These are phyloP conservation scores for Diaporthe ampelina DNA, from an alignment of 2,329 filamentous ascomycete species.

Conservation along the genomic window DNA sequence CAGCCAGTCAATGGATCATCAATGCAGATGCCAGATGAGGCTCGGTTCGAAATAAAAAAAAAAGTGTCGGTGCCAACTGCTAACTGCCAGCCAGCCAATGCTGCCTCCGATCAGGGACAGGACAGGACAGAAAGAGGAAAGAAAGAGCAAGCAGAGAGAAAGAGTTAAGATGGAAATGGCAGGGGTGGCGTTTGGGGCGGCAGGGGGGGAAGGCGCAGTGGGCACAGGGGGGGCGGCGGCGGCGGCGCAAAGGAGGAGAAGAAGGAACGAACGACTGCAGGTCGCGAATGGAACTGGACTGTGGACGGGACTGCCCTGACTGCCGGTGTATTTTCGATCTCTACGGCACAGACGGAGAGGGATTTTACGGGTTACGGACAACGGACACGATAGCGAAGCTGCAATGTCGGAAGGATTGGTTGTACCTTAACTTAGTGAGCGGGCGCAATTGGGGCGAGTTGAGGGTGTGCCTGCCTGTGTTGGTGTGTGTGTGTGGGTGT, in stretches of 20 bases:
- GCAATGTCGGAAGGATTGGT: background rate
- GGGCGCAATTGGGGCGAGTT: too few species aligned
- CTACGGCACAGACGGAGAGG: background rate
- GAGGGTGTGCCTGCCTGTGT: too few species aligned
- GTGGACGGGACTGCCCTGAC: too few species aligned
- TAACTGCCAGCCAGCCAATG: background rate
- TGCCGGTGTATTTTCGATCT: background rate
- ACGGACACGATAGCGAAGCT: background rate
- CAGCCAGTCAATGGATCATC: slow-evolving; percentile 1
- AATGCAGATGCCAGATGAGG: background rate
- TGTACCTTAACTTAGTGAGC: too few species aligned
- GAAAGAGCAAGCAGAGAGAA: background rate
- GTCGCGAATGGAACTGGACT: too few species aligned
- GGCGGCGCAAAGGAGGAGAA: background rate
- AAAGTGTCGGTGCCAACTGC: background rate
- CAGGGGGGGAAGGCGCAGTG: background rate
- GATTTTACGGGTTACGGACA: background rate
- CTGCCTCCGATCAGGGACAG: slow-evolving; percentile 16
- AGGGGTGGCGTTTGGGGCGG: slow-evolving; percentile 18
- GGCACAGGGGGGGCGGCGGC: background rate
- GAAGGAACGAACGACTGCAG: too few species aligned
- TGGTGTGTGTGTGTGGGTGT: too few species aligned
- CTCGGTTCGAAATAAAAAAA: background rate
- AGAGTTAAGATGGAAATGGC: background rate
- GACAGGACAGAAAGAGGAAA: background rate